Base-by-base conservation (phyloP, 1,139 yeast genomes). In the Saccharomyces hybrid region DNA sequence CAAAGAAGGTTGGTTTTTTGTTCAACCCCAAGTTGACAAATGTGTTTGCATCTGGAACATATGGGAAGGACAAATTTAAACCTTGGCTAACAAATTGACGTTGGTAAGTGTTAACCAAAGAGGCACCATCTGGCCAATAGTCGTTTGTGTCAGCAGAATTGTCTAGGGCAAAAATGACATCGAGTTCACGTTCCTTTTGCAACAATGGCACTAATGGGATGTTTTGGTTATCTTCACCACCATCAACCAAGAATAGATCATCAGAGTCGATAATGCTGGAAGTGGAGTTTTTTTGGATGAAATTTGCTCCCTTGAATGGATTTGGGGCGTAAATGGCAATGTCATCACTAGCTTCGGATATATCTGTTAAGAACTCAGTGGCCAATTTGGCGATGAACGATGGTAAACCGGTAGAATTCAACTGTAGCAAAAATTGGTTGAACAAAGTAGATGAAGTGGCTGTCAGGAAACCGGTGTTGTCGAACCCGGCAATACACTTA, bases 151-250 rank as follows among this genome's bases (percentile, higher is more conserved):
- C 96, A 46, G 88, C 90, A 4, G 89, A 81, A 71, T 84, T 85
- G 66, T 90, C 97, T 66, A 81, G 83, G 0, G 95, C 95, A 68
- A 90, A 79, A 34, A 90, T 77, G n/a, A 85, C 81, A 66, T 89
- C 96, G 20, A 88, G 76, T 20, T 76, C 73, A 65, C 96, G 80
- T 47, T 77, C 77, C 13, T 81, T 79, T 69, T 85, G 91, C 49
- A 88, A 68, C 60, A 88, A 75, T n/a, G 96, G 96, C 57, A 78
- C 76, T 42, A 88, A 72, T 5, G 96, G 96, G 27, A 89, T 76
- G 61, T 83, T 84, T 66, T 88, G 91, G 5, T 68, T 71, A 69
- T 88, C 96, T 69, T 84, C 90, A 57, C 96, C 96, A 54, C 96
- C 96, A 65, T 89, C 96, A 11, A 82, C 90, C 55, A 89, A 75